Evolutionary conservation across 2,329 filamentous ascomycete species (phyloP).

Genomic region (Fragosphaeria purpurea): DNA sequence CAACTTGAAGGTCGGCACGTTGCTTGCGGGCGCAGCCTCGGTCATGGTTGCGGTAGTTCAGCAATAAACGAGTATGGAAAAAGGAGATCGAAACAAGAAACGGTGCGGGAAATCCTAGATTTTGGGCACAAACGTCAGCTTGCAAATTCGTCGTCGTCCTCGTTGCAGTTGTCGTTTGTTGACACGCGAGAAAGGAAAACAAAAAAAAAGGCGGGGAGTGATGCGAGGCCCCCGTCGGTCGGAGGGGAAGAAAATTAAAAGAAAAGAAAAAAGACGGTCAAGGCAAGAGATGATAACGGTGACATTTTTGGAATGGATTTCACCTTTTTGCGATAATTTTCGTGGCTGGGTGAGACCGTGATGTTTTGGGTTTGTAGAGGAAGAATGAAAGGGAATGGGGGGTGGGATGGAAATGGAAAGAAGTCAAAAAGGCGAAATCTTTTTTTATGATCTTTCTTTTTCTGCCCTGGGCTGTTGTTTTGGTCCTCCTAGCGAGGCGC

Average conservation of each 20-base stretch:
- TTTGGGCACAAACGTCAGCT: too few relatives aligned
- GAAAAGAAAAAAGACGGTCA: not conserved
- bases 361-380: conserved; percentile 5
- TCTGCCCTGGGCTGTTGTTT: conserved; percentile 8
- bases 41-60: conserved; percentile 46
- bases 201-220: conserved; percentile 5
- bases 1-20: conserved; percentile 90
- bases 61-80: not conserved
- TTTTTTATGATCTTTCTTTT: conserved; percentile 15
- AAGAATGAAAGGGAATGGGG: not conserved
- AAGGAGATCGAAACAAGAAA: conserved; percentile 1
- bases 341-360: conserved; percentile 1
- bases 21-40: conserved; percentile 30
- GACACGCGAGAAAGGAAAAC: not conserved
- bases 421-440: conserved; percentile 3
- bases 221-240: too few relatives aligned
- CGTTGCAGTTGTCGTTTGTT: not conserved
- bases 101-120: not conserved
- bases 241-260: not conserved
- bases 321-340: conserved; percentile 10
- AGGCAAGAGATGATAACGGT: not conserved
- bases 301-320: not conserved
- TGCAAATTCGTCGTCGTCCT: too few relatives aligned
- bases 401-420: conserved; percentile 5
- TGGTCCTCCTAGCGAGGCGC: conserved; percentile 5